Conservation (phyloP, 805 yeast species). For the Pichia eremophila region DNA sequence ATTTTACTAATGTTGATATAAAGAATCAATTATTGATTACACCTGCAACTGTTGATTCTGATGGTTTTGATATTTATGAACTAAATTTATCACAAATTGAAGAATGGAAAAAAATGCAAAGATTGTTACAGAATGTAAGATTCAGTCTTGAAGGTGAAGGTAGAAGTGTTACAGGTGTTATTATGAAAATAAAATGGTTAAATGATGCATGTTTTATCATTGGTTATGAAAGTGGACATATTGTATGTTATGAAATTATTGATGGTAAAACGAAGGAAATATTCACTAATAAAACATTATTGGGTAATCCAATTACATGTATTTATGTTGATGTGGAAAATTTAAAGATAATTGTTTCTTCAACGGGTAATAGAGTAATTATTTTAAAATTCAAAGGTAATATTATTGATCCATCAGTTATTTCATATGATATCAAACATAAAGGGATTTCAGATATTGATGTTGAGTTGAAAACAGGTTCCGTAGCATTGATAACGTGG, state of each 20-base stretch:
- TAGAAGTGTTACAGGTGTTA: slow-evolving; percentile 45
- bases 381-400: not conserved
- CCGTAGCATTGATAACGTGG: slow-evolving; percentile 40
- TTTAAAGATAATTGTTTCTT: slow-evolving; percentile 32
- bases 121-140: slow-evolving; percentile 20
- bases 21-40: slow-evolving; percentile 30
- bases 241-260: slow-evolving; percentile 11
- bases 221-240: slow-evolving; percentile 66
- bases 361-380: slow-evolving; percentile 33
- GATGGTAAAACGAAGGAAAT: slow-evolving; percentile 11
- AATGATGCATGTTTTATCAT: slow-evolving; percentile 28
- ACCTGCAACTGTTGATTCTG: slow-evolving; percentile 58
- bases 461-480: slow-evolving; percentile 13
- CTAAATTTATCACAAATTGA: slow-evolving; percentile 14
- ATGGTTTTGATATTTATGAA: slow-evolving; percentile 52
- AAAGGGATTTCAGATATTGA: slow-evolving; percentile 29
- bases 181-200: slow-evolving; percentile 47
- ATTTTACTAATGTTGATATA: slow-evolving; percentile 57
- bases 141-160: not conserved
- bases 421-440: slow-evolving; percentile 21
- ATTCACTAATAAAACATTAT: slow-evolving; percentile 26
- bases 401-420: not conserved
- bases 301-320: slow-evolving; percentile 49
- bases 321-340: slow-evolving; percentile 24
- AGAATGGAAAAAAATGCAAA: slow-evolving; percentile 10